These are phyloP conservation scores for Chaetomium olivaceum DNA, from an alignment of 2,329 filamentous ascomycete species.

Conservation along the genomic window DNA sequence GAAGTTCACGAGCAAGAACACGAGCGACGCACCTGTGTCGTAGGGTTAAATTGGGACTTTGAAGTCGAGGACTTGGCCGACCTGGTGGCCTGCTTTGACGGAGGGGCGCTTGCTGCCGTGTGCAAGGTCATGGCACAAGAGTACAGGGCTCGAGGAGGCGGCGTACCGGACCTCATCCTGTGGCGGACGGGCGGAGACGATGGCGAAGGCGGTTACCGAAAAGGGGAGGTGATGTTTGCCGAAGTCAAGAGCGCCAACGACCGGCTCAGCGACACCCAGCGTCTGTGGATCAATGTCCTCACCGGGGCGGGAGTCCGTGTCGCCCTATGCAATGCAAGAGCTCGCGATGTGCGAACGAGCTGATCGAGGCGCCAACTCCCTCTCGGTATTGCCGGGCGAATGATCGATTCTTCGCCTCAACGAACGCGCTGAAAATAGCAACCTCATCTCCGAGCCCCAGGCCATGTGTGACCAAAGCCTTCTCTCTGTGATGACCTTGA, in stretches of 20 bases:
- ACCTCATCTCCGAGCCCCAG: conserved; percentile 15
- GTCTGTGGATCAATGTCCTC: conserved; percentile 95
- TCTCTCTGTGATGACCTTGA: not conserved
- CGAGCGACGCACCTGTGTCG: conserved; percentile 75
- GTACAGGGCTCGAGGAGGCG: conserved; percentile 81
- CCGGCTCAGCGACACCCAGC: conserved; percentile 89
- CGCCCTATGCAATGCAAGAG: conserved; percentile 70
- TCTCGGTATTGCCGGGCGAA: not conserved
- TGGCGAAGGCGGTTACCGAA: conserved; percentile 40
- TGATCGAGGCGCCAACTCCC: conserved; percentile 15
- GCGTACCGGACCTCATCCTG: conserved; percentile 88
- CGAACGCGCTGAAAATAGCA: conserved; percentile 17
- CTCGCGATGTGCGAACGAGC: conserved; percentile 52
- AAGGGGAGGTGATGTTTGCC: conserved; percentile 69
- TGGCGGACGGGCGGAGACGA: conserved; percentile 58
- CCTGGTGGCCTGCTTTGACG: conserved; percentile 74
- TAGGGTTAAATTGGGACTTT: conserved; percentile 91
- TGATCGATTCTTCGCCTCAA: not conserved
- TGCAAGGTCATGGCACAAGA: conserved; percentile 97
- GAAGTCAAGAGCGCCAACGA: conserved; percentile 88
- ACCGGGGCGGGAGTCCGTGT: conserved; percentile 81
- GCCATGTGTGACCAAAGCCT: conserved; percentile 11
- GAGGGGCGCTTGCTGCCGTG: conserved; percentile 76
- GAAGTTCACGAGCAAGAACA: conserved; percentile 68
- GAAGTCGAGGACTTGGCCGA: conserved; percentile 75